Conservation (phyloP, 2,329 filamentous ascomycete genomes). For the Penicillium paneum region DNA sequence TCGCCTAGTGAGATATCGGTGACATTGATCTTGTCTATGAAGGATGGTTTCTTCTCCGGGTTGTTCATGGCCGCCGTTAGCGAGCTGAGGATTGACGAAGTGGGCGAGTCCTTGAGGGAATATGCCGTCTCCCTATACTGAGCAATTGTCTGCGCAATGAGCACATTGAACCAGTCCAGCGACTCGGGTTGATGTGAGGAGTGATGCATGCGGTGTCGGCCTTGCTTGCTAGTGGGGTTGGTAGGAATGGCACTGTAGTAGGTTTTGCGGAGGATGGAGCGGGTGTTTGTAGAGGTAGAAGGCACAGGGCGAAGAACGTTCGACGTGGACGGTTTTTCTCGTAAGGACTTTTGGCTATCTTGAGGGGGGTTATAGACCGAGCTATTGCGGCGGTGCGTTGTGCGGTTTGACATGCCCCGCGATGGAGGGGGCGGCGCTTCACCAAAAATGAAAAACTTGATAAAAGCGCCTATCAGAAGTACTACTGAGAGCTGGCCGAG, state of each 20-base stretch:
- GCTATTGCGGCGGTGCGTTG: constrained; percentile 72
- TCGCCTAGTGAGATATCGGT: constrained; percentile 93
- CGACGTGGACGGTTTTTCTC: constrained; percentile 54
- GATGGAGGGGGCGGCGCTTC: constrained; percentile 82
- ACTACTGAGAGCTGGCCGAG: constrained; percentile 91
- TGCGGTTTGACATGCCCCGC: constrained; percentile 70
- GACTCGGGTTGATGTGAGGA: constrained; percentile 93
- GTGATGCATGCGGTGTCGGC: constrained; percentile 43
- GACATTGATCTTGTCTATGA: constrained; percentile 88
- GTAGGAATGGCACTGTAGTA: constrained; percentile 72
- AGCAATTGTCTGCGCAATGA: constrained; percentile 93
- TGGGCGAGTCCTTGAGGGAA: constrained; percentile 65
- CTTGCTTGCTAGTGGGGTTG: constrained; percentile 41
- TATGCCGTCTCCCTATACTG: constrained; percentile 92
- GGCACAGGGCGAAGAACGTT: constrained; percentile 70
- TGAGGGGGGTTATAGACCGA: constrained; percentile 51
- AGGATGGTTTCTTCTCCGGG: constrained; percentile 80
- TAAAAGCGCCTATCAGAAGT: constrained; percentile 86
- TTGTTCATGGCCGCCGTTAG: constrained; percentile 84
- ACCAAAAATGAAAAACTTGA: constrained; percentile 99
- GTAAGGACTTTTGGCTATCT: constrained; percentile 44
- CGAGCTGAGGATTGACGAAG: constrained; percentile 69
- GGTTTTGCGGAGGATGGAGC: constrained; percentile 81
- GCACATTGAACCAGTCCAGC: constrained; percentile 97
- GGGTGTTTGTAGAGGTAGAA: constrained; percentile 78